Percentiles rank a stretch among this genome's conserved stretches.
phyloP scores from a whole-genome alignment of 352 stramenopile species.

The Phytophthora podocarpi region DNA sequence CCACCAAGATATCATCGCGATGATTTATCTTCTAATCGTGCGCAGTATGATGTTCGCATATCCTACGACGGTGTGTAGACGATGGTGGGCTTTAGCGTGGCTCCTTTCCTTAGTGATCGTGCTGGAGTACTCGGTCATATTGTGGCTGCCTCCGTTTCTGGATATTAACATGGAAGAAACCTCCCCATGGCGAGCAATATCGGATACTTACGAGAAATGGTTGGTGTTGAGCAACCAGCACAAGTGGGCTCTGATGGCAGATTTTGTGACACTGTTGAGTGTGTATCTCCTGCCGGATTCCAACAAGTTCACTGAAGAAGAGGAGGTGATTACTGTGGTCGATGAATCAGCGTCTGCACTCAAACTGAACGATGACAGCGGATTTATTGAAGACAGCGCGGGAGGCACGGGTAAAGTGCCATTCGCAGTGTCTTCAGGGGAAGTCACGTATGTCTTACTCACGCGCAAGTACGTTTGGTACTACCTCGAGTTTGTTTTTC shows the following conservation, averaged over 20 bases:
- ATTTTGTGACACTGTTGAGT: slow-evolving; percentile 74
- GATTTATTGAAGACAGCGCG: slow-evolving; percentile 7
- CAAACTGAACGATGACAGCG: slow-evolving; percentile 7
- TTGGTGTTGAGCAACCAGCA: slow-evolving; percentile 70
- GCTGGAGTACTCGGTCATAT: slow-evolving; percentile 69
- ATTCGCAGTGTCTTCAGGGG: slow-evolving; percentile 25
- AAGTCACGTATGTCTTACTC: slow-evolving; percentile 59
- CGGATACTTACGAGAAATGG: slow-evolving; percentile 67
- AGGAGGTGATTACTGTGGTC: slow-evolving; percentile 39
- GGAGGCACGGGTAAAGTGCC: neutral
- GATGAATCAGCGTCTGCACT: slow-evolving; percentile 28
- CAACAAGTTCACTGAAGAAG: slow-evolving; percentile 35
- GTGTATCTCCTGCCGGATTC: slow-evolving; percentile 76
- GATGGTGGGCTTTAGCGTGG: slow-evolving; percentile 60
- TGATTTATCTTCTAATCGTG: slow-evolving; percentile 83
- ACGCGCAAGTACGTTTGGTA: slow-evolving; percentile 75
- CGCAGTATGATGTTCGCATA: slow-evolving; percentile 80
- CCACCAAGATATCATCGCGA: slow-evolving; percentile 75
- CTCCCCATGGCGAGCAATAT: slow-evolving; percentile 60
- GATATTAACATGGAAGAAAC: slow-evolving; percentile 64
- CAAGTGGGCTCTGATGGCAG: slow-evolving; percentile 77
- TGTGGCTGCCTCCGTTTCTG: slow-evolving; percentile 71
- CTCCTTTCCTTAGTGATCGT: slow-evolving; percentile 72
- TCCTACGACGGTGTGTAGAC: slow-evolving; percentile 52
- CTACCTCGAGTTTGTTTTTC: slow-evolving; percentile 66